Percentiles rank a stretch among this genome's conserved stretches.
These are phyloP conservation scores for Rhizopogon parksii DNA, from an alignment of 1,284 basidiomycete species.

Conservation along the genomic window DNA sequence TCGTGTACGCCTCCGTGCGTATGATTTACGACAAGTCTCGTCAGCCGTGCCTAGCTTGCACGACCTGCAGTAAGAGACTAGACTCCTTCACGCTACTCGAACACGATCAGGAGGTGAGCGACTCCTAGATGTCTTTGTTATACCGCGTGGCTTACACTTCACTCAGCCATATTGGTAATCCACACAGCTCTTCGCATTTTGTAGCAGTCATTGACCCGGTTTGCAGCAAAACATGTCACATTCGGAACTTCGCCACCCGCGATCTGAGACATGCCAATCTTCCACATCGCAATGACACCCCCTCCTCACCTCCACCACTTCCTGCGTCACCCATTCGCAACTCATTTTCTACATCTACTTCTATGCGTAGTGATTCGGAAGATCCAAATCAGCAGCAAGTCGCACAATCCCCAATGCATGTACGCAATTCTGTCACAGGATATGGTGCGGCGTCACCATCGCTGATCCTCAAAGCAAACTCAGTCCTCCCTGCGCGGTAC, in stretches of 20 bases:
- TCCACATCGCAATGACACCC: slow-evolving; percentile 38
- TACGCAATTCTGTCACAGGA: slow-evolving; percentile 25
- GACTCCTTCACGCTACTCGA: slow-evolving; percentile 69
- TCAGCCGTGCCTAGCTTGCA: slow-evolving; percentile 66
- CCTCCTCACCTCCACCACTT: slow-evolving; percentile 19
- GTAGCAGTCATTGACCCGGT: neutral
- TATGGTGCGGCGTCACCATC: slow-evolving; percentile 7
- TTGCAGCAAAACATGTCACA: slow-evolving; percentile 64
- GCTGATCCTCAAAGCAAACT: slow-evolving; percentile 22
- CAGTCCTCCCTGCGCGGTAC: slow-evolving; percentile 27
- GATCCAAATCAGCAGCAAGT: slow-evolving; percentile 21
- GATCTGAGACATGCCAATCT: slow-evolving; percentile 71
- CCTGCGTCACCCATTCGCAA: slow-evolving; percentile 17
- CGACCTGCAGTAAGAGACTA: slow-evolving; percentile 61
- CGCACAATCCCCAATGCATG: slow-evolving; percentile 28
- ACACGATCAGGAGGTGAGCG: slow-evolving; percentile 65
- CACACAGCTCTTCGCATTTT: neutral
- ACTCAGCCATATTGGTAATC: slow-evolving; percentile 26
- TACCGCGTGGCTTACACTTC: slow-evolving; percentile 8
- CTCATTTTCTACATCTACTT: slow-evolving; percentile 15
- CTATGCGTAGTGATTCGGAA: slow-evolving; percentile 18
- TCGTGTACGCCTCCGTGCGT: slow-evolving; percentile 4
- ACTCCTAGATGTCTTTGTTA: slow-evolving; percentile 2
- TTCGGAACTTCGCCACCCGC: slow-evolving; percentile 63
- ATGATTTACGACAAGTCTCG: slow-evolving; percentile 1